Evolutionary conservation across 768 basidiomycete species (phyloP).

Genomic region (Serendipita sp.): DNA sequence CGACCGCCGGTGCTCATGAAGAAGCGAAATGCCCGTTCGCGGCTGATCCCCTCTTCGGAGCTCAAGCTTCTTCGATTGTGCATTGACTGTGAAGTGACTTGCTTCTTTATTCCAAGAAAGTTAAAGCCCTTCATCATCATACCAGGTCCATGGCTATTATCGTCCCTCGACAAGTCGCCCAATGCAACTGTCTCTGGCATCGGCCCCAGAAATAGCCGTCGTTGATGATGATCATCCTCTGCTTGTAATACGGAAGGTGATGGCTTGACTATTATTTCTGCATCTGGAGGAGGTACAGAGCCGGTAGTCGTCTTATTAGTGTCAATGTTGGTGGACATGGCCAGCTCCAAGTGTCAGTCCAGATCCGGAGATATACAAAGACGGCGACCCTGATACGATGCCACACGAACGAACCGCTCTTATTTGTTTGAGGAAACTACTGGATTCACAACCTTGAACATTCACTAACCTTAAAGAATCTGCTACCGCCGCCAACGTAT

Average conservation of each 20-base stretch:
- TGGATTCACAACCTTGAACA: too few species aligned
- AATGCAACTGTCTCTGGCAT: constrained; percentile 48
- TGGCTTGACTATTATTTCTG: not conserved
- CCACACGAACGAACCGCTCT: too few species aligned
- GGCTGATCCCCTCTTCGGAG: constrained; percentile 24
- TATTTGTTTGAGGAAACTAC: too few species aligned
- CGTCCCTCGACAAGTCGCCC: constrained; percentile 15
- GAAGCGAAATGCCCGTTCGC: constrained; percentile 44
- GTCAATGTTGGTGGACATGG: constrained; percentile 6
- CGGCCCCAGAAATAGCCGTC: constrained; percentile 59
- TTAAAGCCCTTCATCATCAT: constrained; percentile 15
- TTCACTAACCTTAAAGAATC: too few species aligned
- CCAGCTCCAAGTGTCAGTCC: too few species aligned
- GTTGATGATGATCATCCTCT: constrained; percentile 13
- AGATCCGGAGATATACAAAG: too few species aligned
- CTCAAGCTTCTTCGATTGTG: constrained; percentile 24
- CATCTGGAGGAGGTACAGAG: not conserved
- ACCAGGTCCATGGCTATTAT: constrained; percentile 18
- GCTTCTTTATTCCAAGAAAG: constrained; percentile 7
- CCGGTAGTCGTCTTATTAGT: constrained; percentile 6
- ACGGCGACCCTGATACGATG: too few species aligned
- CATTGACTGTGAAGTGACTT: constrained; percentile 22
- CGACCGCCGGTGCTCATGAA: constrained; percentile 51
- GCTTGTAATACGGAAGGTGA: constrained; percentile 7
- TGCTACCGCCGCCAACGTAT: too few species aligned